Conservation (phyloP, 345 rosid genomes). For the Pistacia atlantica region DNA sequence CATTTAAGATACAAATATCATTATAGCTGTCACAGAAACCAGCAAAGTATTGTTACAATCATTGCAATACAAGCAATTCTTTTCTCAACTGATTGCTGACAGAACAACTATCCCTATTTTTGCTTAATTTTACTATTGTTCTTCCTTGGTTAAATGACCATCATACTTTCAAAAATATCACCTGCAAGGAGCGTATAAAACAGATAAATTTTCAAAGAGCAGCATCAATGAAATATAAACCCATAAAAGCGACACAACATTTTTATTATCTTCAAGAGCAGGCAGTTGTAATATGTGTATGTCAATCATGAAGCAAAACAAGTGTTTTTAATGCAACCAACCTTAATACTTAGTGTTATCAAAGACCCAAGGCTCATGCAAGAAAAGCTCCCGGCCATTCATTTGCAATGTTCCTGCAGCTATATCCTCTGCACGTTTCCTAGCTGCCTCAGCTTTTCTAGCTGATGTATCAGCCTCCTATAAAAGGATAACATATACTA, state of each 20-base stretch:
- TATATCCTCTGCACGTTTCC: conserved; percentile 80
- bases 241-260: background rate
- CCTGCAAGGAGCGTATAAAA: background rate
- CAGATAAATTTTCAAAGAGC: background rate
- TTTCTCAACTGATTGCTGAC: background rate
- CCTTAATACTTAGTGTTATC: conserved; percentile 65
- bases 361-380: conserved; percentile 79
- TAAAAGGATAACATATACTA: background rate
- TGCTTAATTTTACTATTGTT: background rate
- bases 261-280: background rate
- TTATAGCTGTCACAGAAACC: background rate
- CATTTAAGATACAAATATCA: background rate
- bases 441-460: conserved; percentile 71
- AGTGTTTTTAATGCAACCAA: conserved; percentile 4
- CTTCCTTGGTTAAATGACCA: background rate
- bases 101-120: background rate
- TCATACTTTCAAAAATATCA: background rate
- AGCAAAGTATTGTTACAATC: background rate
- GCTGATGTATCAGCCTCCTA: conserved; percentile 71
- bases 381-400: conserved; percentile 92
- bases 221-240: background rate
- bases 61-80: background rate
- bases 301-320: background rate
- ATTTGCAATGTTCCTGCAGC: conserved; percentile 71
- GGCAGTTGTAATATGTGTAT: background rate